Evolutionary conservation across 306 rosid species (phyloP).

Genomic region (Gynostemma pentaphyllum): DNA sequence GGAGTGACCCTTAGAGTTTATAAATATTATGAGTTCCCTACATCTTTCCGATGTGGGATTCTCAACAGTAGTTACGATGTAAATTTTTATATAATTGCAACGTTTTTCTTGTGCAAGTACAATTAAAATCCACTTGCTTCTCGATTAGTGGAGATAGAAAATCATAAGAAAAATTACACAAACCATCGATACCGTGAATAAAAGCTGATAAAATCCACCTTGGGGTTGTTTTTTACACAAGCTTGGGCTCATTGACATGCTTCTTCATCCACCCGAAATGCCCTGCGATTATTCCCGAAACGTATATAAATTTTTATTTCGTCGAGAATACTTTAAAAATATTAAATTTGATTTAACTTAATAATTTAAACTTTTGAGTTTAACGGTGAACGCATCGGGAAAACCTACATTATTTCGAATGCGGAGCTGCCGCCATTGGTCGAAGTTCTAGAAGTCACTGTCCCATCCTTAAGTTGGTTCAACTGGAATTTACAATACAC

Average conservation of each 20-base stretch:
- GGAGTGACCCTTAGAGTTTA: no score
- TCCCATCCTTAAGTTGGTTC: slow-evolving; percentile 9
- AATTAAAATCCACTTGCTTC: neutral
- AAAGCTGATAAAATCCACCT: no score
- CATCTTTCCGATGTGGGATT: no score
- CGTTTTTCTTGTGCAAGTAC: neutral
- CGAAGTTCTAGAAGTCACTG: neutral
- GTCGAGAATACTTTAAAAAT: no score
- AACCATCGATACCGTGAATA: neutral
- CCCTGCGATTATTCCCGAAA: neutral
- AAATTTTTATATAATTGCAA: neutral
- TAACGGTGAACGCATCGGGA: no score
- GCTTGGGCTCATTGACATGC: neutral
- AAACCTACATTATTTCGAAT: neutral
- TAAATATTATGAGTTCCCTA: no score
- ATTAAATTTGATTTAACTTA: no score
- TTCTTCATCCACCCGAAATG: neutral
- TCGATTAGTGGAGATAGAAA: neutral
- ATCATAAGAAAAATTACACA: neutral
- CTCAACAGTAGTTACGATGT: no score
- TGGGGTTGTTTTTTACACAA: no score
- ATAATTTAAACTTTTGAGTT: no score
- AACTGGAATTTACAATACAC: neutral
- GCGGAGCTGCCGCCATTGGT: neutral
- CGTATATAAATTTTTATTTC: neutral